phyloP scores from a whole-genome alignment of 2,329 filamentous ascomycete species.

The Trichoderma oligosporum region DNA sequence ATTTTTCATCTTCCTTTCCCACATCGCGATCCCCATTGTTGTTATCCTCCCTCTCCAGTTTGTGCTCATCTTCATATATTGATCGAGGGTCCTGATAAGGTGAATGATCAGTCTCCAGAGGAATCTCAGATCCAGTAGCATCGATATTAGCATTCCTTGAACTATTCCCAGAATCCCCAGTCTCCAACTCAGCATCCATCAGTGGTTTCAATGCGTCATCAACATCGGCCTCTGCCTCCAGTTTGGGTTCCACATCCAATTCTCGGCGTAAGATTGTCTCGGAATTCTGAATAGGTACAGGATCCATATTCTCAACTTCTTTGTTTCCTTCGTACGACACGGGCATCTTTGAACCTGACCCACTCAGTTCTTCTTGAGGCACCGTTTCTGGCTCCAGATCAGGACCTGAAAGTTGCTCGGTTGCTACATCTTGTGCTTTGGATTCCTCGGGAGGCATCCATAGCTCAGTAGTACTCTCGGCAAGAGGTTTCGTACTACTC shows the following conservation, averaged over 20 bases:
- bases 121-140: neutral
- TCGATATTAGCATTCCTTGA: neutral
- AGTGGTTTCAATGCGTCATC: neutral
- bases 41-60: conserved; percentile 10
- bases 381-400: conserved; percentile 27
- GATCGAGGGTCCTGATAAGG: neutral
- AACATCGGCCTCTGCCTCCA: conserved; percentile 2
- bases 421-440: conserved; percentile 20
- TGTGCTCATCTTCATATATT: conserved; percentile 10
- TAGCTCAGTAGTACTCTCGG: conserved; percentile 19
- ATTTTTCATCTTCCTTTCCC: conserved; percentile 32
- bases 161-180: neutral
- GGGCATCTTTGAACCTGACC: conserved; percentile 29
- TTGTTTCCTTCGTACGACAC: too few relatives aligned
- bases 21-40: conserved; percentile 17
- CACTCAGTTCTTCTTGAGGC: conserved; percentile 32
- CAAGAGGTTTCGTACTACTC: neutral
- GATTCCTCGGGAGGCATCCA: conserved; percentile 18
- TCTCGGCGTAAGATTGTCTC: conserved; percentile 23
- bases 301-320: conserved; percentile 33
- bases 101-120: neutral
- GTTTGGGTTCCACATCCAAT: neutral
- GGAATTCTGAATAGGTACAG: conserved; percentile 30
- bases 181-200: neutral
- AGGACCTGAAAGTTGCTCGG: conserved; percentile 24